phyloP scores from a whole-genome alignment of 176 grass and related monocot genomes.

The Avena atlantica region DNA sequence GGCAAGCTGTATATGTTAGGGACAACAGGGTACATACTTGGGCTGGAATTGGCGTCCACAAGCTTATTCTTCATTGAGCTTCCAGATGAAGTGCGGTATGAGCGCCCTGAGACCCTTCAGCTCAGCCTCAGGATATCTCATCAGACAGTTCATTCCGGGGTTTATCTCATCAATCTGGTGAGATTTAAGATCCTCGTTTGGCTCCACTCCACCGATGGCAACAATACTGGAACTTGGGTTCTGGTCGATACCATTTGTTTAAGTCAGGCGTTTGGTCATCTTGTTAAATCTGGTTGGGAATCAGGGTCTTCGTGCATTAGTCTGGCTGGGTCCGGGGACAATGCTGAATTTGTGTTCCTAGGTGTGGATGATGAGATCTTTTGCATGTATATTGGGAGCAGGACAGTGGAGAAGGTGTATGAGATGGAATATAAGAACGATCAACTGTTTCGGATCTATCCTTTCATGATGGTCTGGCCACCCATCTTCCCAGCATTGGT shows the following conservation, averaged over 20 bases:
- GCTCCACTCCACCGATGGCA: too few species aligned
- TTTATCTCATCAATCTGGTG: too few species aligned
- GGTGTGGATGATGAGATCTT: background rate
- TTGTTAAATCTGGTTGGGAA: too few species aligned
- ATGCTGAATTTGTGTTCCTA: slow-evolving; percentile 22
- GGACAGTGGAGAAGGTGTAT: slow-evolving; percentile 36
- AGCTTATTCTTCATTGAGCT: slow-evolving; percentile 4
- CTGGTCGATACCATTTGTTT: too few species aligned
- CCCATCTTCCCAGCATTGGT: background rate
- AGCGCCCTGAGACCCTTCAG: too few species aligned
- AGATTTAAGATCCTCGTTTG: too few species aligned
- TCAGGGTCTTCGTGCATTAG: too few species aligned
- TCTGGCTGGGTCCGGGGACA: too few species aligned
- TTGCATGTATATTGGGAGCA: slow-evolving; percentile 16
- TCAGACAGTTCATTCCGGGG: too few species aligned
- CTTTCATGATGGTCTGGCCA: slow-evolving; percentile 13
- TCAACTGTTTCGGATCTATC: background rate
- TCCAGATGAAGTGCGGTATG: background rate
- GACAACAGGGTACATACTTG: slow-evolving; percentile 15
- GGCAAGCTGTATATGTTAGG: slow-evolving; percentile 29
- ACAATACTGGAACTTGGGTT: too few species aligned
- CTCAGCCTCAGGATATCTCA: too few species aligned
- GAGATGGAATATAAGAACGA: background rate
- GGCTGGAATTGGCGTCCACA: slow-evolving; percentile 14
- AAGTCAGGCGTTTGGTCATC: too few species aligned